Evolutionary conservation across 2,329 filamentous ascomycete species (phyloP), one percentile per base, ranked within the genome.

Genomic region (Cercospora brassicicola): DNA sequence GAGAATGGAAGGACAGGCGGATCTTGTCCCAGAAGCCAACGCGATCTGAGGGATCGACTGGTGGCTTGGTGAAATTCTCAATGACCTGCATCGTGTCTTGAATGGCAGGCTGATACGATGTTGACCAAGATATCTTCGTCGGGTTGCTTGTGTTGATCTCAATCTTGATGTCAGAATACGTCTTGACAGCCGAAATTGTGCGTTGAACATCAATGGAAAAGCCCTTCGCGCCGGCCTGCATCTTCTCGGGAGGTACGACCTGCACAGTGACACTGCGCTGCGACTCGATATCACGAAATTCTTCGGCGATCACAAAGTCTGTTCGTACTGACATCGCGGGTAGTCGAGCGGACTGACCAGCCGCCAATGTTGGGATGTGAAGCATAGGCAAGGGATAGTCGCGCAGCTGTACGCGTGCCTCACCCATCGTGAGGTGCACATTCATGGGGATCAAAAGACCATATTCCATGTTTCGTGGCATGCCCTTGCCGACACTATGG

Each of bases 11-110:
- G 74, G 90, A 94, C 42, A 99, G 85, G 64, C 95, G 87, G 62
- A 99, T 94, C 84, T 99, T 99, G 81, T 99, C 95, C 95, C 95
- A 99, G 82, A 99, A 99, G 2, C 95, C 95, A 57, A 96, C 93
- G 65, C 91, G 87, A 72, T 99, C 96, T 0, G 95, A 98, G 0
- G 92, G 91, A 78, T 99, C 96, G 30, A 97, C 85, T 71, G 94
- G 94, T 7, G 94, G 93, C 78, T 99, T 99, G 0, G 94, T 97
- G 78, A 99, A 98, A 2, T 92, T 94, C 80, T 99, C 95, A 69
- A 99, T 91, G 28, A 94, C 94, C 87, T 98, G 97, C 95, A 99
- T 99, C 91, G 98, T 97, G 77, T 99, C 96, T 79, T 99, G 95
- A 59, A 99, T 94, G 1, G 94, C 94, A 30, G 96, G 95, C 76